Conservation (phyloP, 1,139 yeast genomes). For the Magnusiomyces magnusii region DNA sequence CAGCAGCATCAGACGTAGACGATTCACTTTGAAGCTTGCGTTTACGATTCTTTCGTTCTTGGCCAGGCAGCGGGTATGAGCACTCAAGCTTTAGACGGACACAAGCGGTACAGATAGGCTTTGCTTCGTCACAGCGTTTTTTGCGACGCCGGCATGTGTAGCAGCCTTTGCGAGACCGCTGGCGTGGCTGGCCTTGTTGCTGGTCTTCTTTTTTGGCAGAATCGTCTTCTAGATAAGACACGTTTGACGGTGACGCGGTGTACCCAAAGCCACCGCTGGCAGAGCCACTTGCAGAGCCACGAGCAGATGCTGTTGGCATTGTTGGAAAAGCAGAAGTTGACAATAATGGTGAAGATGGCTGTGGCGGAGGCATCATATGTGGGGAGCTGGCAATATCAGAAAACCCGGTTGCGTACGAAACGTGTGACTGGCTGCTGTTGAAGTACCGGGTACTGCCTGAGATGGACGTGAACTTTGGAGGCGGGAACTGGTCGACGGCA, state of each 20-base stretch:
- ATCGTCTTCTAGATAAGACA: not conserved
- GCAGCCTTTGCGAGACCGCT: slow-evolving; percentile 48
- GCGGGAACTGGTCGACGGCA: not conserved
- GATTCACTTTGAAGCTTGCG: slow-evolving; percentile 13
- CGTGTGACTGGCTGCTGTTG: not conserved
- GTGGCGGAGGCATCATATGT: not conserved
- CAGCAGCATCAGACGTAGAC: too few species aligned
- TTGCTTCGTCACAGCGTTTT: slow-evolving; percentile 61
- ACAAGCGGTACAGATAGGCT: slow-evolving; percentile 58
- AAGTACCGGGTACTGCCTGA: not conserved
- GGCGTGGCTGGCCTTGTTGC: not conserved
- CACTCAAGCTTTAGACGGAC: slow-evolving; percentile 47
- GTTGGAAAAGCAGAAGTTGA: not conserved
- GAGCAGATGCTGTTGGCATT: not conserved
- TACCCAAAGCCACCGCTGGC: too few species aligned
- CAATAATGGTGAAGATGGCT: not conserved
- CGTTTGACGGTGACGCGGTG: not conserved
- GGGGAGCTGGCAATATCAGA: not conserved
- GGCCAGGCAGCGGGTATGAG: slow-evolving; percentile 46
- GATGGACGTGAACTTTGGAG: not conserved
- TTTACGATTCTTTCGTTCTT: slow-evolving; percentile 38
- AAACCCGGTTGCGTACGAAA: not conserved
- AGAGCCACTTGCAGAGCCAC: not conserved
- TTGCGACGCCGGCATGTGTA: slow-evolving; percentile 63
- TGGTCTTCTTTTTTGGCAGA: not conserved